A percentile compares a stretch with the other conserved stretches of the same genome.
Conservation (phyloP, 2,329 filamentous ascomycete genomes). For the Diaporthe eres region DNA sequence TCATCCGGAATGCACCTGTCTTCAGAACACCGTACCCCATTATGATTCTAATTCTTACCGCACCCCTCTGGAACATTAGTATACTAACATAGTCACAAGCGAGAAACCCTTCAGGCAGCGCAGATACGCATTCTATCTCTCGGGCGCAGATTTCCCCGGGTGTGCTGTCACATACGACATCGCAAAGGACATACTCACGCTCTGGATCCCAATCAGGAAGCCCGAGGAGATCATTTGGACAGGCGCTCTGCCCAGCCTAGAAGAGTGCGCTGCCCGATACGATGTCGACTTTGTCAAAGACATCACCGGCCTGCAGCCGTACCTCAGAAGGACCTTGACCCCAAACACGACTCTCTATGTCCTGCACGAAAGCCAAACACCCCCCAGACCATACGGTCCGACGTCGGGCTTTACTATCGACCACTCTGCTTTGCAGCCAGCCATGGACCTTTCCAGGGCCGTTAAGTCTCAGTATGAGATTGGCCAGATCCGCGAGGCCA, state of each 20-base stretch:
- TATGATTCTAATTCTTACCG: not conserved
- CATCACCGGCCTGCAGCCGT: conserved; percentile 60
- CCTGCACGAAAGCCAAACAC: conserved; percentile 53
- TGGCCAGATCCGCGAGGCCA: conserved; percentile 84
- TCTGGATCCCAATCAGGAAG: conserved; percentile 82
- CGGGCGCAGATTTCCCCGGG: conserved; percentile 67
- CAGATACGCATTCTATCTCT: conserved; percentile 73
- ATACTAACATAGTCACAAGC: conserved; percentile 45
- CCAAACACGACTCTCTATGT: conserved; percentile 60
- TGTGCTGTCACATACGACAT: conserved; percentile 72
- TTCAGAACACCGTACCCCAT: not conserved
- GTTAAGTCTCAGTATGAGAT: conserved; percentile 91
- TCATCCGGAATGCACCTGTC: not conserved
- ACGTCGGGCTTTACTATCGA: conserved; percentile 55
- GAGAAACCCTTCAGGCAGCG: conserved; percentile 69
- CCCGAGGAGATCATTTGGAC: conserved; percentile 74
- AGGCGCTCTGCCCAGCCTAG: conserved; percentile 70
- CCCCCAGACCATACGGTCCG: conserved; percentile 34
- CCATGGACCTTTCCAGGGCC: conserved; percentile 85
- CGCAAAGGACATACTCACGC: conserved; percentile 71
- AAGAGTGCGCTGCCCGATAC: conserved; percentile 73
- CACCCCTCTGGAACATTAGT: too few relatives aligned
- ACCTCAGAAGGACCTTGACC: conserved; percentile 63
- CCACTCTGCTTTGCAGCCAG: conserved; percentile 69
- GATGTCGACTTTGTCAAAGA: conserved; percentile 81